Evolutionary conservation across 805 yeast species (phyloP), one percentile per base, ranked within the genome.

Genomic region (Schwanniomyces pseudopolymorphus): DNA sequence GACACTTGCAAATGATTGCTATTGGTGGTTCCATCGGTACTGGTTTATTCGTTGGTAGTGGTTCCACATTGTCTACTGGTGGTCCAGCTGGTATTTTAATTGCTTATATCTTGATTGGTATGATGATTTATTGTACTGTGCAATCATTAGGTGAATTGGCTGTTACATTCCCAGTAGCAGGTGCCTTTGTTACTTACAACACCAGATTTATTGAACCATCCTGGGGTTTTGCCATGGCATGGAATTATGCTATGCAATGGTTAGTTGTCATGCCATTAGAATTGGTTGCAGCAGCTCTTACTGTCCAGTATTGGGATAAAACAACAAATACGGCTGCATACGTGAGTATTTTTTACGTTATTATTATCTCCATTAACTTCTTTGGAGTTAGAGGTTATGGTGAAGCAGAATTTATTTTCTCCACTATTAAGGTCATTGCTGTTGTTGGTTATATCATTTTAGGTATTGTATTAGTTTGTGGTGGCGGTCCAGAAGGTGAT

Each of bases 21-120:
- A 73, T 87, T 50, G 94, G 92, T 54, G 91, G 92, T 37, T 78
- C 86, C 49, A 87, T 88, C 54, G 96, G 96, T 56, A 84, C 92
- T 7, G 96, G 94, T 59, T 72, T 89, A 43, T 81, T 89, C 50
- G 85, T 89, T 26, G 89, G 89, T 59, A 78, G 89, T 2, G 87
- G 88, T 49, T 64, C 75, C 14, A 78, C 87, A 2, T 66, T 87
- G 43, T 54, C 75, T 16, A 70, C 75, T 26, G 87, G 89, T 61
- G 94, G 94, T 22, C 92, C 94, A n/a, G 87, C 85, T 52, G 75
- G 84, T 86, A 45, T 72, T 54, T 58, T 84, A 40, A 80, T 83
- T 48, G 84, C 81, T 42, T 83, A 83, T 71, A 54, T 63, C 19
- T 64, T 81, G 40, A 72, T 80, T 41, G 86, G 87, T 55, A 58